phyloP scores from a whole-genome alignment of 805 yeast genomes.

The Saturnispora silvae region DNA sequence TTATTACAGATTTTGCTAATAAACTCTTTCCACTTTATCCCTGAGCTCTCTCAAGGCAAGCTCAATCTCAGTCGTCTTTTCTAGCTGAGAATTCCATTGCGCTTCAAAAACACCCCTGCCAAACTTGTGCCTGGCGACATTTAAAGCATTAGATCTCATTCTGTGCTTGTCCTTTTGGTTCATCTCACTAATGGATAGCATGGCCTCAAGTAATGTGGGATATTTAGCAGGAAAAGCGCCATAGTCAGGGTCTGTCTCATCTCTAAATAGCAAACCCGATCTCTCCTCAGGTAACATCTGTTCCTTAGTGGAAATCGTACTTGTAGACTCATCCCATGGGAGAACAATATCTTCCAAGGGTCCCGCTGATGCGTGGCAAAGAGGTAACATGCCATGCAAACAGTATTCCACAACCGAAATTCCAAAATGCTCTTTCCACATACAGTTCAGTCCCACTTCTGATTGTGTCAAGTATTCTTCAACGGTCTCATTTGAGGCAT shows the following conservation, averaged over 20 bases:
- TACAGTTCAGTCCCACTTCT: slow-evolving; percentile 78
- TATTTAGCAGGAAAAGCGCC: slow-evolving; percentile 11
- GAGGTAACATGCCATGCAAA: slow-evolving; percentile 76
- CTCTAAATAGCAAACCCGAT: slow-evolving; percentile 74
- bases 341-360: slow-evolving; percentile 81
- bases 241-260: slow-evolving; percentile 59
- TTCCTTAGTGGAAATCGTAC: slow-evolving; percentile 14
- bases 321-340: slow-evolving; percentile 31
- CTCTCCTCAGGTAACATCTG: slow-evolving; percentile 21
- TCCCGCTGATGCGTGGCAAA: slow-evolving; percentile 93
- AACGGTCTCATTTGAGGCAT: slow-evolving; percentile 62
- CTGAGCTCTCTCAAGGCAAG: slow-evolving; percentile 13
- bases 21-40: slow-evolving; percentile 24
- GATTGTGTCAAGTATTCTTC: slow-evolving; percentile 42
- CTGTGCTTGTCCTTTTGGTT: slow-evolving; percentile 8
- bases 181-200: slow-evolving; percentile 27
- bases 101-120: slow-evolving; percentile 18
- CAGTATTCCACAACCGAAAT: slow-evolving; percentile 92
- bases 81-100: slow-evolving; percentile 16
- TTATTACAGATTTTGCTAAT: too few relatives aligned
- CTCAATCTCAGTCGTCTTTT: slow-evolving; percentile 14
- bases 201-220: slow-evolving; percentile 35
- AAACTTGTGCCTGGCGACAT: slow-evolving; percentile 20
- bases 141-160: slow-evolving; percentile 17
- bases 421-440: slow-evolving; percentile 99